Evolutionary conservation across 495 filamentous ascomycete species (phyloP), one percentile per base, ranked within the genome.

Genomic region (Aspergillus homomorphus): DNA sequence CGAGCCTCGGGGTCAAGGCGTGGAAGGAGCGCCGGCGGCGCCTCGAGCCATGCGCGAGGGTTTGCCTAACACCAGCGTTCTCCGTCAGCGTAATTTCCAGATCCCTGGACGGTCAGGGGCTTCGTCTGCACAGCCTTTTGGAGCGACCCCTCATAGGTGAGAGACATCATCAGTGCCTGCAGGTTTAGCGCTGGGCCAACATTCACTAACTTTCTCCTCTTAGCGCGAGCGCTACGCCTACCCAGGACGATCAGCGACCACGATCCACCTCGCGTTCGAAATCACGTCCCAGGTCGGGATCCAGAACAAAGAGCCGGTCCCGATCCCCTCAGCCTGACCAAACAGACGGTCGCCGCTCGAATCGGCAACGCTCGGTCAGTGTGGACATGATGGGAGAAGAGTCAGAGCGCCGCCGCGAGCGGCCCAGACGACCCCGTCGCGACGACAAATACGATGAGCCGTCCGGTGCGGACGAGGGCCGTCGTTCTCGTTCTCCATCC

Each of bases 11-110:
- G 84, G 83, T 14, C 74, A 79, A 42, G 86, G 86, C n/a, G 86
- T 89, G 45, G 84, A 81, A 70, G 86, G 86, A 71, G 94, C 94
- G 23, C 94, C 94, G 26, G 94, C 88, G 52, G 94, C 91, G 1
- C 94, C 94, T 2, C 92, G 94, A 72, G 94, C 95, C 18, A 91
- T 98, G 86, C 78, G 95, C 60, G 85, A 93, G 66, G 92, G 92
- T 18, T 80, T 87, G 20, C 87, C 89, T 52, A 92, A 92, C 71
- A 89, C 87, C 45, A 87, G 86, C 69, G 80, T 84, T 0, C 53
- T 73, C 1, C 73, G 77, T 8, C 72, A 77, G n/a, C 68, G 77
- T n/a, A 65, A 64, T 16, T 71, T 74, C 55, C 72, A 74, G 33
- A 54, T 44, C 12, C 63, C 68, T 9, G 64, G 62, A 16, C 69